phyloP scores from a whole-genome alignment of 352 stramenopile genomes.

The Globisporangium mamillatum region DNA sequence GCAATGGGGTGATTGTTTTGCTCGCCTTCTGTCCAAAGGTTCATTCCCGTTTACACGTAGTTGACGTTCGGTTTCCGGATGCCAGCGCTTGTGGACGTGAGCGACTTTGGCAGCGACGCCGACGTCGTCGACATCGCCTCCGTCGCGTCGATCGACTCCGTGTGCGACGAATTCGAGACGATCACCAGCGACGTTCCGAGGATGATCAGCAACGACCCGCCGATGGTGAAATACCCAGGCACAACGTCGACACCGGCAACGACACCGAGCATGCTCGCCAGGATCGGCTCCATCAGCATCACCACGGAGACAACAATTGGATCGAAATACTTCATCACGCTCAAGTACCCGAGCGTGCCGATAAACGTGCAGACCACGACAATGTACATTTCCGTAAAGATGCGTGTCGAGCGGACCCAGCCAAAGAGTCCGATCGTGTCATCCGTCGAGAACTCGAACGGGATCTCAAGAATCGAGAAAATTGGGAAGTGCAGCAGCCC shows the following conservation, averaged over 20 bases:
- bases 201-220: slow-evolving; percentile 63
- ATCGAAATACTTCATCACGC: slow-evolving; percentile 91
- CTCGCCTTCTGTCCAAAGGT: not conserved
- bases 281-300: slow-evolving; percentile 85
- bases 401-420: slow-evolving; percentile 68
- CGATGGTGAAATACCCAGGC: slow-evolving; percentile 68
- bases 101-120: slow-evolving; percentile 2
- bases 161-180: slow-evolving; percentile 62
- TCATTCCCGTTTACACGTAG: not conserved
- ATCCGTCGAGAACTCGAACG: slow-evolving; percentile 71
- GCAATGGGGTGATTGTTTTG: not conserved
- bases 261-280: slow-evolving; percentile 75
- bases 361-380: slow-evolving; percentile 85
- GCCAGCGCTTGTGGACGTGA: not conserved
- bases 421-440: slow-evolving; percentile 76
- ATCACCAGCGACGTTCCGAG: slow-evolving; percentile 70
- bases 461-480: slow-evolving; percentile 60
- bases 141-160: slow-evolving; percentile 53
- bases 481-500: slow-evolving; percentile 63
- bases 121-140: slow-evolving; percentile 38
- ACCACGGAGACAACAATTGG: slow-evolving; percentile 88
- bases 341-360: slow-evolving; percentile 84
- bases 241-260: slow-evolving; percentile 68
- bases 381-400: slow-evolving; percentile 80
- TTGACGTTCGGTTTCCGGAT: not conserved